Conservation (phyloP, 306 rosid species). For the Cucurbita ficifolia region DNA sequence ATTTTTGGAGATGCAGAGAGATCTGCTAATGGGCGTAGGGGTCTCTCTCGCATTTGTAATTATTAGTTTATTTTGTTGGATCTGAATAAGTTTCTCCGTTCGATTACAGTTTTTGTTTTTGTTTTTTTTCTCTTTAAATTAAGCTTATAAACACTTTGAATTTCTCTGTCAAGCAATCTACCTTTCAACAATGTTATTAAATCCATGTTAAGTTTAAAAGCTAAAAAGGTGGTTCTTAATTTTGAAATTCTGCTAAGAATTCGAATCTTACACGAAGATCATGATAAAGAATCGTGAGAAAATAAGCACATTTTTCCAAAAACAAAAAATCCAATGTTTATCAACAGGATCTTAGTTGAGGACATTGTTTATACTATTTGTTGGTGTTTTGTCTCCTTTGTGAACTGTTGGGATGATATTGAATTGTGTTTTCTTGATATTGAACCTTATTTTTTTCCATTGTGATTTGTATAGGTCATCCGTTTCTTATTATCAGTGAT, state of each 20-base stretch:
- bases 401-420: not conserved
- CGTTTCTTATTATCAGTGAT: not conserved
- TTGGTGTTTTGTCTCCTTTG: no score
- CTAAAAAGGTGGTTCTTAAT: not conserved
- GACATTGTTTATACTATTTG: no score
- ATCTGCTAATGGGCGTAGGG: not conserved
- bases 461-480: conserved; percentile 7
- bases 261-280: not conserved
- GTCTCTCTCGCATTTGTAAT: no score
- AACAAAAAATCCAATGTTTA: no score
- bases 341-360: no score
- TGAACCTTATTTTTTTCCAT: not conserved
- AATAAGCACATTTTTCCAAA: not conserved
- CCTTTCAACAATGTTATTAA: no score
- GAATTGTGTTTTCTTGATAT: not conserved
- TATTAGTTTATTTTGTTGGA: not conserved
- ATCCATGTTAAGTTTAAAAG: no score
- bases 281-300: not conserved
- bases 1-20: not conserved
- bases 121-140: no score
- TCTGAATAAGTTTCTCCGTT: not conserved
- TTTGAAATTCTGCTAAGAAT: not conserved
- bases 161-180: not conserved
- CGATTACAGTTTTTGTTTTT: no score
- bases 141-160: not conserved